phyloP scores from a whole-genome alignment of 257 asterid genomes.

The Voacanga thouarsii region DNA sequence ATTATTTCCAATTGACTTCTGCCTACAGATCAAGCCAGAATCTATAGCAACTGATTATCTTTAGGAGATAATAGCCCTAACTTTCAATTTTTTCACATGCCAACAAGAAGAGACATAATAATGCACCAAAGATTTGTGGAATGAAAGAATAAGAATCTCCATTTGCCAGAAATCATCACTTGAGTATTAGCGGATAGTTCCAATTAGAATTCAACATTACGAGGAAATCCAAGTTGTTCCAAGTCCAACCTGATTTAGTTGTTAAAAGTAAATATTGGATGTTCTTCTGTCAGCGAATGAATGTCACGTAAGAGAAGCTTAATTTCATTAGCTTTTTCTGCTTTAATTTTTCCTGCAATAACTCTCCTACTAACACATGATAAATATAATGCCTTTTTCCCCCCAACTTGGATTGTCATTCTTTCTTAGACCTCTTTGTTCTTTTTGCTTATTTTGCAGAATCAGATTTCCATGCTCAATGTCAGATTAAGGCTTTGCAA shows the following conservation, averaged over 20 bases:
- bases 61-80: background rate
- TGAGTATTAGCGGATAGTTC: background rate
- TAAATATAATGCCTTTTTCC: background rate
- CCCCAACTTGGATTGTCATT: background rate
- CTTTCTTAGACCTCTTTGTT: background rate
- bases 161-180: background rate
- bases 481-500: conserved; percentile 44
- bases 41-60: background rate
- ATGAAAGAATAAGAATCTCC: too few relatives aligned
- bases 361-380: background rate
- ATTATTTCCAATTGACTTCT: background rate
- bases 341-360: background rate
- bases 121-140: background rate
- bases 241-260: background rate
- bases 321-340: background rate
- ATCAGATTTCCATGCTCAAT: conserved; percentile 55
- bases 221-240: background rate
- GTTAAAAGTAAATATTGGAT: background rate
- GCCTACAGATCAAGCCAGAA: background rate
- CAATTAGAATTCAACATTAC: background rate
- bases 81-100: background rate
- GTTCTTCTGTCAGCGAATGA: background rate
- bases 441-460: conserved; percentile 38
- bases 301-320: background rate
- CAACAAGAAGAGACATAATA: background rate